phyloP scores from a whole-genome alignment of 2,329 filamentous ascomycete genomes.

The Teratosphaeria nubilosa region DNA sequence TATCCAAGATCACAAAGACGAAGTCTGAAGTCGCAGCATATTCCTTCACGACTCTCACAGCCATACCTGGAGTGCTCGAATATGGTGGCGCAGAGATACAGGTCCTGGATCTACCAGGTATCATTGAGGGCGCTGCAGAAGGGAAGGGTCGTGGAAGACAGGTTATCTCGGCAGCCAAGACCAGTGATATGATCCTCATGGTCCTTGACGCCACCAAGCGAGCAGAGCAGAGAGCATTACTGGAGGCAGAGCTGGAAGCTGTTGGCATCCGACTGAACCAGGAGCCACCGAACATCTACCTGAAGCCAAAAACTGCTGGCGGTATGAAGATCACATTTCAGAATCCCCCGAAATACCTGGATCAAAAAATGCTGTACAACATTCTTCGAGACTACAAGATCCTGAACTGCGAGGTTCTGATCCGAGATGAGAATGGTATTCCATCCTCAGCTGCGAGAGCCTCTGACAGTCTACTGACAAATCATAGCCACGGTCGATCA shows the following conservation, averaged over 20 bases:
- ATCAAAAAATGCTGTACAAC: constrained; percentile 97
- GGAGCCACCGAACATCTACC: constrained; percentile 94
- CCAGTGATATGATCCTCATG: constrained; percentile 95
- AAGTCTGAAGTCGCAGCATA: constrained; percentile 94
- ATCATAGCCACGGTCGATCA: constrained; percentile 77
- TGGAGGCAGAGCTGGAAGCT: constrained; percentile 88
- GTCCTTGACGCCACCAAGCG: constrained; percentile 92
- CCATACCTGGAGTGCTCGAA: constrained; percentile 92
- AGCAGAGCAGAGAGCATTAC: constrained; percentile 77
- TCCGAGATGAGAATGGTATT: constrained; percentile 76
- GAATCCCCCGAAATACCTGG: constrained; percentile 74
- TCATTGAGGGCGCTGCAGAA: constrained; percentile 93
- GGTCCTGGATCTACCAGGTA: constrained; percentile 91
- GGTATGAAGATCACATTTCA: constrained; percentile 99
- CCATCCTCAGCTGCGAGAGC: background rate
- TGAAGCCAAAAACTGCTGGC: constrained; percentile 90
- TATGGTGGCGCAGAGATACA: constrained; percentile 98
- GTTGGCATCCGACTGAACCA: constrained; percentile 90
- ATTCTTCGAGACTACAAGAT: constrained; percentile 98
- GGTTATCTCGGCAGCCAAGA: constrained; percentile 97
- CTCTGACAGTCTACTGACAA: background rate
- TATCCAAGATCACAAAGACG: constrained; percentile 98
- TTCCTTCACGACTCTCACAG: constrained; percentile 93
- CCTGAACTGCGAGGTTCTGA: constrained; percentile 89
- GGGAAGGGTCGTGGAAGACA: constrained; percentile 92